Evolutionary conservation across 345 rosid species (phyloP).

Genomic region (Rhodamnia argentea): DNA sequence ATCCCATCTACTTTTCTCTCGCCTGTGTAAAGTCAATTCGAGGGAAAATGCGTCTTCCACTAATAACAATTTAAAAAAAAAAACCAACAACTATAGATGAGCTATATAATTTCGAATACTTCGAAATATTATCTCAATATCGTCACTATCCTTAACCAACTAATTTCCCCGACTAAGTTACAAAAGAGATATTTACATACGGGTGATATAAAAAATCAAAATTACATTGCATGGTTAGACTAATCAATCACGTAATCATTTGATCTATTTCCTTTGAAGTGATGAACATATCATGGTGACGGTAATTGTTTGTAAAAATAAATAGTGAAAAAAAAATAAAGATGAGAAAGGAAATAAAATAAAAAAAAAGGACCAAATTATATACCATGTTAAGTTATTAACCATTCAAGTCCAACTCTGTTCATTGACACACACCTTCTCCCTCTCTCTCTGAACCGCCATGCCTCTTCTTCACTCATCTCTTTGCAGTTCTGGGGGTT

Average conservation of each 20-base stretch:
- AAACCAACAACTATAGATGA: not conserved
- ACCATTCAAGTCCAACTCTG: not conserved
- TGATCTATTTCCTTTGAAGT: not conserved
- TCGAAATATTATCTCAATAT: not conserved
- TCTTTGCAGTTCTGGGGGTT: not conserved
- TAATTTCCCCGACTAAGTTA: not conserved
- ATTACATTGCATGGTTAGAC: not conserved
- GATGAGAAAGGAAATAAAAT: not conserved
- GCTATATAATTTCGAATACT: not conserved
- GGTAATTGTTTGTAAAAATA: not conserved
- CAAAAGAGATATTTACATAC: not conserved
- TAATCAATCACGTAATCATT: not conserved
- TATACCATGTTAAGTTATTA: not conserved
- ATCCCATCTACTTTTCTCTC: not conserved
- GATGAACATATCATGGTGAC: not conserved
- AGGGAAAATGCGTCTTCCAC: not conserved
- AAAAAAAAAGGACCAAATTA: not conserved
- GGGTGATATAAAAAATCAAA: not conserved
- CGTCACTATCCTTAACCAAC: no score
- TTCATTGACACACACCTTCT: not conserved
- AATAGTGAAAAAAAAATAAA: not conserved
- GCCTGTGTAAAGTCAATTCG: not conserved
- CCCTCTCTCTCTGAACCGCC: not conserved
- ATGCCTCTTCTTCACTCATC: not conserved
- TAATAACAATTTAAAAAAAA: not conserved